Base-by-base conservation (phyloP, 2,329 filamentous ascomycete species). In the Aspergillus persii region DNA sequence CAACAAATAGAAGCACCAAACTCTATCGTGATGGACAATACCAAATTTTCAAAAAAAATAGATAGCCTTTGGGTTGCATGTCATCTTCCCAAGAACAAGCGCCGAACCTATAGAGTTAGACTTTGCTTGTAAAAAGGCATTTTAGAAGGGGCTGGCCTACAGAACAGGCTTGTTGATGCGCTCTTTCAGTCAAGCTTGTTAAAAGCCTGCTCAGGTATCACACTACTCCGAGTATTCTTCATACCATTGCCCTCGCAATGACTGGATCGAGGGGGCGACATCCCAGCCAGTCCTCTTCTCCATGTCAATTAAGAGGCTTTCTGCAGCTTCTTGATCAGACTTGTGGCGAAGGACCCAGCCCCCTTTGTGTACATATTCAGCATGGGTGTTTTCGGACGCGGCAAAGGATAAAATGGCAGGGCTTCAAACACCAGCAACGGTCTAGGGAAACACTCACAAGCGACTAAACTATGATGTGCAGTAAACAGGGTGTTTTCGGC, bases 401-500 rank as follows among this genome's bases (percentile, higher is more conserved):
- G 36, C 3, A 29, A 44, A 29, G 23, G 2, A 6, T 18, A 44
- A 8, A 27, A 26, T 15, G 2, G 23, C 8, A 31, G 29, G 18
- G 15, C 11, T 8, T 49, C 18, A 29, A 9, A 53, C 41, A 8
- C 12, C 12, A 33, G 29, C 36, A 23, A 23, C 18, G 2, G 7
- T 36, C 11, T 23, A 31, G 7, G 15, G 36, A 3, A n/a, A 46
- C 23, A 57, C 68, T 64, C 57, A 71, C 66, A 70, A 8, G 68
- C 61, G 1, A 69, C 66, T 12, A 69, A 50, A 55, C 65, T 69
- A 51, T 70, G 68, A 8, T 66, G 57, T 50, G 68, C 69, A 33
- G 68, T 70, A 8, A 69, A 69, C 8, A 69, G 58, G 1, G 68
- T 68, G 29, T 70, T 71, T 26, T 70, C 68, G 2, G 68, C 69